Conservation (phyloP, 495 filamentous ascomycete genomes). For the Amniculicola lignicola region DNA sequence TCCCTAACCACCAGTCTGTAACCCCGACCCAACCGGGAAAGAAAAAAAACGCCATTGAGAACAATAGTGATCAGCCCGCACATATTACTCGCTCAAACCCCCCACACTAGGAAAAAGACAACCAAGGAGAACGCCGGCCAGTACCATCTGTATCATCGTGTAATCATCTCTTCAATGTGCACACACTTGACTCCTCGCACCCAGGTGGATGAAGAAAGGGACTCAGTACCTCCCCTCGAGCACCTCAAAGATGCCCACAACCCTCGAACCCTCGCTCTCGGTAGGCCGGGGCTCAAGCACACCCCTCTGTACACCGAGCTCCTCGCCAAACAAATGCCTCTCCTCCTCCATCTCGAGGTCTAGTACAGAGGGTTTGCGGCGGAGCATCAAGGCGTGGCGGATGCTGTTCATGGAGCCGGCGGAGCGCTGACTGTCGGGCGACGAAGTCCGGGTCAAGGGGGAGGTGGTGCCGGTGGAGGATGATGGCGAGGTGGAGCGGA, state of each 20-base stretch:
- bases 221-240: constrained; percentile 32
- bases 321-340: constrained; percentile 31
- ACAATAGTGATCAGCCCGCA: too few species aligned
- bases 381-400: constrained; percentile 26
- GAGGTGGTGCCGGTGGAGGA: constrained; percentile 30
- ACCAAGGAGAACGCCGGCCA: too few species aligned
- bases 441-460: constrained; percentile 32
- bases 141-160: too few species aligned
- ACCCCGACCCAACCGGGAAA: too few species aligned
- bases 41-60: too few species aligned
- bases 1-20: background rate
- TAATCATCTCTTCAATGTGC: too few species aligned
- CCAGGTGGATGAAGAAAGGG: background rate
- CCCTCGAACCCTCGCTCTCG: constrained; percentile 24
- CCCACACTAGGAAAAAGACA: too few species aligned
- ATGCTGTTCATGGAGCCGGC: constrained; percentile 22
- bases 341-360: constrained; percentile 43
- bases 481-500: constrained; percentile 23
- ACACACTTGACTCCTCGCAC: too few species aligned
- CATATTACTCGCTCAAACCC: too few species aligned
- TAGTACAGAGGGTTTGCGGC: constrained; percentile 36
- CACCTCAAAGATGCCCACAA: constrained; percentile 40
- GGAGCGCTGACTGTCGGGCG: constrained; percentile 30
- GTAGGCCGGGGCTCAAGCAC: constrained; percentile 41
- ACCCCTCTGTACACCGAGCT: constrained; percentile 32